A percentile compares a stretch with the other conserved stretches of the same genome.
phyloP scores from a whole-genome alignment of 805 yeast genomes.

The Komagataella ulmi region DNA sequence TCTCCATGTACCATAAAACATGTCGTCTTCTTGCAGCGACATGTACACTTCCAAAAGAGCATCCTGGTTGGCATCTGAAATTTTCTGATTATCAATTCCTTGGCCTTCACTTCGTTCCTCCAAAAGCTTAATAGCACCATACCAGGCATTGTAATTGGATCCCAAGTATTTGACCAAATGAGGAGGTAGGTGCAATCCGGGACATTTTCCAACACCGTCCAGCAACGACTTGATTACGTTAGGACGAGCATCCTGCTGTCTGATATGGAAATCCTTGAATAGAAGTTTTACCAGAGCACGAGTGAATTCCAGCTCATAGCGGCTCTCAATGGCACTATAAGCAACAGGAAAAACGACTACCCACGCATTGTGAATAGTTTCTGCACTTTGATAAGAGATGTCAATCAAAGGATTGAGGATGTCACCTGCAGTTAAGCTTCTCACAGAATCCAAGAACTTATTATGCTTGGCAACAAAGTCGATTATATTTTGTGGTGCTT shows the following conservation, averaged over 20 bases:
- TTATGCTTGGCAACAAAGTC: constrained; percentile 11
- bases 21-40: constrained; percentile 82
- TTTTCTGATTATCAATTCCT: constrained; percentile 53
- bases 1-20: constrained; percentile 97
- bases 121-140: constrained; percentile 70
- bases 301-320: constrained; percentile 77
- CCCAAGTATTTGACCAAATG: constrained; percentile 85
- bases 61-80: constrained; percentile 77
- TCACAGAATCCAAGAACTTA: constrained; percentile 9
- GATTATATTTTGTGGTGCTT: constrained; percentile 2
- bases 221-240: constrained; percentile 78
- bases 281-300: constrained; percentile 65
- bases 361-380: constrained; percentile 78
- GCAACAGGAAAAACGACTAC: constrained; percentile 70
- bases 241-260: constrained; percentile 77
- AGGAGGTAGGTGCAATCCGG: constrained; percentile 77
- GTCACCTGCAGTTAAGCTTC: constrained; percentile 37
- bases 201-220: constrained; percentile 70
- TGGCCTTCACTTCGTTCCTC: constrained; percentile 45
- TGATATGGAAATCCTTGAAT: constrained; percentile 85
- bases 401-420: constrained; percentile 64
- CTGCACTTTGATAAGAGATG: constrained; percentile 70
- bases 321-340: constrained; percentile 56
- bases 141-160: constrained; percentile 81
- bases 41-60: constrained; percentile 86